Base-by-base conservation (phyloP, 169 alveolate genomes). In the Cryptosporidium bovis region DNA sequence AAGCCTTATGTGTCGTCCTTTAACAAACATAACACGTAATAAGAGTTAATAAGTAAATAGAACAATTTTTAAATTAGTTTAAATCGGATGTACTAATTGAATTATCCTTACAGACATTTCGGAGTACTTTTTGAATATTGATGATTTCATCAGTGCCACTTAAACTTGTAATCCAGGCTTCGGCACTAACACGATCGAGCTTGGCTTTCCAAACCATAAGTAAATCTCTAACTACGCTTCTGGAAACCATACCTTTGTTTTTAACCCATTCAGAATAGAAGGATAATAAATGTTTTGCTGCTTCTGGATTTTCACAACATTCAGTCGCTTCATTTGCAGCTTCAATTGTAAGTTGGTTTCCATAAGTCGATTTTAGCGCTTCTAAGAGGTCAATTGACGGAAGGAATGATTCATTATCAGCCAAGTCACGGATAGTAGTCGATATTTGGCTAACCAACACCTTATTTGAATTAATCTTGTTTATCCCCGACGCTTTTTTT, bases 171-270 rank as follows among this genome's bases (percentile, higher is more conserved):
- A 77, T 77, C 87, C 87, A 77, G 24, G 87, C 64, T 62, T 77
- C 87, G 8, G 87, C 87, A 40, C 77, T 60, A 40, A 77, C 87
- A 36, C 55, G 71, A 40, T 77, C 87, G 2, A 77, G n/a, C 29
- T 77, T 77, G 2, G 87, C 87, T 40, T 62, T 77, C 87, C 87
- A 77, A 44, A 77, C 87, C 87, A 77, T 77, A 7, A 77, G 71
- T 4, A 77, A 66, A 24, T 60, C 71, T 40, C 87, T 56, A 33
- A 77, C 87, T 6, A 33, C 66, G 20, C 64, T 77, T 40, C 87
- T 77, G 8, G 87, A 13, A 40, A 77, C 87, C 71, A 60, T 56
- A n/a, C 87, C 71, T 62, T 77, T 77, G 13, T 77, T 77, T 62
- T 60, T 53, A 34, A 60, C 71, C 87, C 87, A 77, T 46, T 77